phyloP scores from a whole-genome alignment of 805 yeast genomes.

The Pichia eremophila region DNA sequence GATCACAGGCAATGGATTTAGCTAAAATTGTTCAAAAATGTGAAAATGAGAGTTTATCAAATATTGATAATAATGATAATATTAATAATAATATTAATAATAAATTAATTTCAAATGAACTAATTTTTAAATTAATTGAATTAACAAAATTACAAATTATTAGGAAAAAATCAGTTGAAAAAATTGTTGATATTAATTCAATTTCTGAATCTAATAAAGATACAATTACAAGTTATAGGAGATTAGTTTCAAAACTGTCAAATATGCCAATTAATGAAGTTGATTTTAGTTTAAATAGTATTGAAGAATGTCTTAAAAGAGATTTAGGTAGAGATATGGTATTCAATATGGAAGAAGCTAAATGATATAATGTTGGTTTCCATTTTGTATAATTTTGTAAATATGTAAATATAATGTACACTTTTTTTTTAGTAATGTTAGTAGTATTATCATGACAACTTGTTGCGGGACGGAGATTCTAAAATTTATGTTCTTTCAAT shows the following conservation, averaged over 20 bases:
- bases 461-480: too few relatives aligned
- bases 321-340: background rate
- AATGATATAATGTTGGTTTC: background rate
- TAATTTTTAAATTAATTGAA: conserved; percentile 24
- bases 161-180: conserved; percentile 45
- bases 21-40: conserved; percentile 32
- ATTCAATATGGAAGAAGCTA: background rate
- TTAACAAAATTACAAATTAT: conserved; percentile 46
- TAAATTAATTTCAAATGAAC: background rate
- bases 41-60: conserved; percentile 22
- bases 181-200: conserved; percentile 27
- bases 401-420: too few relatives aligned
- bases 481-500: too few relatives aligned
- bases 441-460: too few relatives aligned
- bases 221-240: conserved; percentile 57
- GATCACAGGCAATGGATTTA: conserved; percentile 36
- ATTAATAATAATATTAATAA: conserved; percentile 12
- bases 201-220: conserved; percentile 37
- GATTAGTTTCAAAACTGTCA: conserved; percentile 59
- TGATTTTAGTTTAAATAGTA: conserved; percentile 56
- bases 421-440: too few relatives aligned
- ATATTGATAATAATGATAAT: conserved; percentile 12
- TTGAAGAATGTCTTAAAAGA: conserved; percentile 25
- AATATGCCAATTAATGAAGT: conserved; percentile 60
- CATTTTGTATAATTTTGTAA: background rate